Evolutionary conservation across 2,329 filamentous ascomycete species (phyloP).

Genomic region (Aspergillus novofumigatus): DNA sequence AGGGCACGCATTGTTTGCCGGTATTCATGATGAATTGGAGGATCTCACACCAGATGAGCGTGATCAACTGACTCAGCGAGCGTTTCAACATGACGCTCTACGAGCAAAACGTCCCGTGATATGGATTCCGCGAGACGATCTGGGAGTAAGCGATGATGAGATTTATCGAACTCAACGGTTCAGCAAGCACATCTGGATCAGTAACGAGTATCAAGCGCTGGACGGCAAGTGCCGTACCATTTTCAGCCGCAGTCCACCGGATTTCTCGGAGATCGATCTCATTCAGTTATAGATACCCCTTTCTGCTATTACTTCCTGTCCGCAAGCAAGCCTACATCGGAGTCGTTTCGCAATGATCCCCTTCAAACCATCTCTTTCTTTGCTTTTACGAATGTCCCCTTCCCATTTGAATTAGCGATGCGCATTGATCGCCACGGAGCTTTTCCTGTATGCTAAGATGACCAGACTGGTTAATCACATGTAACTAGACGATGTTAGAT

Average conservation of each 20-base stretch:
- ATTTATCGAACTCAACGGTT: constrained; percentile 71
- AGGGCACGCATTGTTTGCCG: constrained; percentile 77
- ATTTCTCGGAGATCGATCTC: constrained; percentile 83
- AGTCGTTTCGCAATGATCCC: neutral
- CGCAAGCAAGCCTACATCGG: neutral
- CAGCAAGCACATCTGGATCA: constrained; percentile 82
- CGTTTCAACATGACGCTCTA: constrained; percentile 86
- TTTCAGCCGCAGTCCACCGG: constrained; percentile 79
- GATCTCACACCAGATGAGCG: constrained; percentile 87
- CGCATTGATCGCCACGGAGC: neutral
- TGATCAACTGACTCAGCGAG: constrained; percentile 76
- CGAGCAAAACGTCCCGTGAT: constrained; percentile 80
- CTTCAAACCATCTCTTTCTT: neutral
- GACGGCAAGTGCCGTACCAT: constrained; percentile 79
- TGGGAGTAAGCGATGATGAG: constrained; percentile 90
- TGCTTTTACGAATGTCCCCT: neutral
- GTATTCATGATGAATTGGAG: constrained; percentile 88
- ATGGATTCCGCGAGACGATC: constrained; percentile 88
- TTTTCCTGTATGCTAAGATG: neutral
- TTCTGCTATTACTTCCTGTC: neutral
- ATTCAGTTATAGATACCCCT: constrained; percentile 61
- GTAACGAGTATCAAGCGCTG: constrained; percentile 84
- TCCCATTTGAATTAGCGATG: neutral
- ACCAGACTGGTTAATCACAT: neutral
- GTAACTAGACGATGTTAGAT: neutral